Evolutionary conservation across 441 rosid species (phyloP).

Genomic region (Syzygium syzygioides): DNA sequence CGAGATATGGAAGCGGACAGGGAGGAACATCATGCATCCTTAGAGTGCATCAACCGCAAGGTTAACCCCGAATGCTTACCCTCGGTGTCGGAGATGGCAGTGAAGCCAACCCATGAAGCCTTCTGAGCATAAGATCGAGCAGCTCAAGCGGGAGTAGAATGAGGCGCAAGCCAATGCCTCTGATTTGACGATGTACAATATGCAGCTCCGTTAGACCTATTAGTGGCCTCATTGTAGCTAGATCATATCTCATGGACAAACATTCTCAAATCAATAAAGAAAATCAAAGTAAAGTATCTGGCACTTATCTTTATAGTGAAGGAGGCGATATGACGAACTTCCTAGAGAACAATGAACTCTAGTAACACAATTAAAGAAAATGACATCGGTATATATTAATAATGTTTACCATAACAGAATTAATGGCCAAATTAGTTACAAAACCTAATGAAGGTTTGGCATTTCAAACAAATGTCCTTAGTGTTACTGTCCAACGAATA

Average conservation of each 20-base stretch:
- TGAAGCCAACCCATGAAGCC: not conserved
- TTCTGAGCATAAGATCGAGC: no score
- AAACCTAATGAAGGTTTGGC: not conserved
- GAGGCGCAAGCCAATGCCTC: not conserved
- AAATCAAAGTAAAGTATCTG: no score
- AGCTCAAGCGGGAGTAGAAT: not conserved
- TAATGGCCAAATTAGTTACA: not conserved
- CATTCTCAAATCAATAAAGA: no score
- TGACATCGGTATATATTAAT: not conserved
- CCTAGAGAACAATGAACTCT: no score
- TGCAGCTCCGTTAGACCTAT: no score
- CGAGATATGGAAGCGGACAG: not conserved
- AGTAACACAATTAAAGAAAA: no score
- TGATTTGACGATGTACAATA: no score
- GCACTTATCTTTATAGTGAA: no score
- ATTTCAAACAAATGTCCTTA: not conserved
- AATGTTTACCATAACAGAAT: not conserved
- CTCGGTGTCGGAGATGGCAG: not conserved
- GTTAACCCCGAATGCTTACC: not conserved
- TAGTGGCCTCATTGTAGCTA: no score
- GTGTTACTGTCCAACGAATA: not conserved
- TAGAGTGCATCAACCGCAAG: not conserved
- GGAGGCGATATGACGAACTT: no score
- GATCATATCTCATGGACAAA: no score
- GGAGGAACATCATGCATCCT: not conserved